phyloP scores from a whole-genome alignment of 1,284 basidiomycete species.

The Apiotrichum porosum region DNA sequence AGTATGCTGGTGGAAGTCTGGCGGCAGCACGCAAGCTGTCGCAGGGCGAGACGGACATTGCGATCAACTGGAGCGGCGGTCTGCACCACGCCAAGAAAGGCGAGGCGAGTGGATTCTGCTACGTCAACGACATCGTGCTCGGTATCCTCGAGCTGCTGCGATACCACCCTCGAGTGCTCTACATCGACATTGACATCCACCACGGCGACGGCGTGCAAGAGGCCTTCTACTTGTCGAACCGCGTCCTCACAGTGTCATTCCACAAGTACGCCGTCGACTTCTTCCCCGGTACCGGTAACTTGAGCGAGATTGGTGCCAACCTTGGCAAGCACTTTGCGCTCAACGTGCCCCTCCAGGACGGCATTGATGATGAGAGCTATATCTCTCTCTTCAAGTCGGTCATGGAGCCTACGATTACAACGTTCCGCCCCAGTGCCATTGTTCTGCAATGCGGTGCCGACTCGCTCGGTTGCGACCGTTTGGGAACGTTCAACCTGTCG shows the following conservation, averaged over 20 bases:
- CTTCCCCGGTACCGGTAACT: constrained; percentile 91
- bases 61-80: constrained; percentile 95
- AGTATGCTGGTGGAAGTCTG: constrained; percentile 86
- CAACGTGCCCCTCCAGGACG: constrained; percentile 93
- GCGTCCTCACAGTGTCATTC: constrained; percentile 97
- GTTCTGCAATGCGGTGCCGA: constrained; percentile 98
- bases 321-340: constrained; percentile 91
- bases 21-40: constrained; percentile 82
- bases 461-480: constrained; percentile 85
- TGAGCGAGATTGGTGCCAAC: constrained; percentile 79
- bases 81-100: constrained; percentile 93
- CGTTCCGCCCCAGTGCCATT: constrained; percentile 84
- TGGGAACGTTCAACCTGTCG: constrained; percentile 97
- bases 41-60: constrained; percentile 86
- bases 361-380: constrained; percentile 96
- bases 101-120: constrained; percentile 94
- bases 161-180: constrained; percentile 83
- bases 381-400: constrained; percentile 92
- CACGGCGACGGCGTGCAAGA: constrained; percentile 96
- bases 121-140: constrained; percentile 91
- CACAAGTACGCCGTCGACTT: constrained; percentile 99
- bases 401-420: constrained; percentile 85
- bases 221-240: constrained; percentile 95
- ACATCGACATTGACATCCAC: constrained; percentile 96
- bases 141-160: constrained; percentile 87